Percentiles rank a stretch among this genome's conserved stretches.
Conservation (phyloP, 2,329 filamentous ascomycete species). For the Tolypocladium tropicale region DNA sequence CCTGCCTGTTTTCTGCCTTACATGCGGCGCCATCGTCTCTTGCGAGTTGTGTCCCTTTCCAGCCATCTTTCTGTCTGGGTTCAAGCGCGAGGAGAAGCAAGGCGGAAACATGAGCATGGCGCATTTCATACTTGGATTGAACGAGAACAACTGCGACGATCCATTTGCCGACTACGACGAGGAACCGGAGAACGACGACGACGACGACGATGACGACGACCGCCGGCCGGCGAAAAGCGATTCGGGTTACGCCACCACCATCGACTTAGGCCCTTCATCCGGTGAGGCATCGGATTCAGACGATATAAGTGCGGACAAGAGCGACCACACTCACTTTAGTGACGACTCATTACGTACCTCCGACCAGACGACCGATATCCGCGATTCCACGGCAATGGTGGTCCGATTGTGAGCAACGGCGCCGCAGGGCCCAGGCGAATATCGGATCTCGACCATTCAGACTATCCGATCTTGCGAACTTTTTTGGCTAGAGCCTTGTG, state of each 20-base stretch:
- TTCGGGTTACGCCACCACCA: conserved; percentile 5
- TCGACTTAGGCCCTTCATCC: background rate
- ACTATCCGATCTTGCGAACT: no score
- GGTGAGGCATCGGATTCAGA: background rate
- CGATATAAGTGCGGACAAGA: background rate
- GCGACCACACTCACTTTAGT: background rate
- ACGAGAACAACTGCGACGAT: conserved; percentile 15
- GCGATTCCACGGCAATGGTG: background rate
- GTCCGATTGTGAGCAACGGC: background rate
- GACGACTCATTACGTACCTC: background rate
- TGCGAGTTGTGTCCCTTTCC: conserved; percentile 29
- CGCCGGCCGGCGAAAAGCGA: no score
- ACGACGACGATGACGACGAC: conserved; percentile 9
- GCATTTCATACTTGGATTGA: conserved; percentile 14
- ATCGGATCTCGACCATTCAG: background rate
- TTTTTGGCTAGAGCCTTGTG: background rate
- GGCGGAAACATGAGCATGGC: conserved; percentile 16
- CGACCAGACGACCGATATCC: background rate
- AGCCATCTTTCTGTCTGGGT: conserved; percentile 11
- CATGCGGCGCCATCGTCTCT: conserved; percentile 33
- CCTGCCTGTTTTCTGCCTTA: conserved; percentile 32
- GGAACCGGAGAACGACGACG: conserved; percentile 19
- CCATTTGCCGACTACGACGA: conserved; percentile 28
- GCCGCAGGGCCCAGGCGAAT: background rate
- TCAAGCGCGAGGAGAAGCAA: conserved; percentile 7